These are phyloP conservation scores for Talaromyces sp. DNA, from an alignment of 2,329 filamentous ascomycete genomes.

Conservation along the genomic window DNA sequence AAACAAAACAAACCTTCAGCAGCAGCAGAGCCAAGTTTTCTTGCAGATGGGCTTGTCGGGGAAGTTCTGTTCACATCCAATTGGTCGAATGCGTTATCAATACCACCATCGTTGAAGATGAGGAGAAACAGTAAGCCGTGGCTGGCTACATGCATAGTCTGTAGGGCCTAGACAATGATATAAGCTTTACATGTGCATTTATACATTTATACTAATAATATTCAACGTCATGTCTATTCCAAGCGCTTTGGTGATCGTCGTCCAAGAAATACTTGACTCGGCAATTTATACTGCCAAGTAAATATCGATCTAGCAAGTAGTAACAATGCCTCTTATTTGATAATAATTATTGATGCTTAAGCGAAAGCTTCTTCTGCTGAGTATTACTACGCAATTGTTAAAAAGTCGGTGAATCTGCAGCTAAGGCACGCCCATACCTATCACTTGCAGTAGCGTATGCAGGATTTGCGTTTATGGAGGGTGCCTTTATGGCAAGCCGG, in stretches of 20 bases:
- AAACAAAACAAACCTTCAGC: no score
- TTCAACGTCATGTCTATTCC: not conserved
- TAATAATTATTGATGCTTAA: no score
- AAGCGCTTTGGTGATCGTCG: not conserved
- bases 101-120: not conserved
- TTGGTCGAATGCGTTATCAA: not conserved
- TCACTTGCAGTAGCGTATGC: not conserved
- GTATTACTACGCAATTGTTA: not conserved
- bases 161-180: not conserved
- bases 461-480: not conserved
- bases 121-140: not conserved
- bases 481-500: not conserved
- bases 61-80: not conserved
- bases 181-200: not conserved
- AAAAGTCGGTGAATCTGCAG: conserved; percentile 1
- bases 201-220: not conserved
- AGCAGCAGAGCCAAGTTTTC: not conserved
- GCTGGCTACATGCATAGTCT: not conserved
- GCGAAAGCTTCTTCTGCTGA: not conserved
- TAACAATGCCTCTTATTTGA: no score
- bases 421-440: not conserved
- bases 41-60: not conserved
- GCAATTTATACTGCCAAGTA: not conserved
- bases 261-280: not conserved
- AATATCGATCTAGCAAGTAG: not conserved